Evolutionary conservation across 495 filamentous ascomycete genomes (phyloP).

Genomic region (Hypomontagnella monticulosa): DNA sequence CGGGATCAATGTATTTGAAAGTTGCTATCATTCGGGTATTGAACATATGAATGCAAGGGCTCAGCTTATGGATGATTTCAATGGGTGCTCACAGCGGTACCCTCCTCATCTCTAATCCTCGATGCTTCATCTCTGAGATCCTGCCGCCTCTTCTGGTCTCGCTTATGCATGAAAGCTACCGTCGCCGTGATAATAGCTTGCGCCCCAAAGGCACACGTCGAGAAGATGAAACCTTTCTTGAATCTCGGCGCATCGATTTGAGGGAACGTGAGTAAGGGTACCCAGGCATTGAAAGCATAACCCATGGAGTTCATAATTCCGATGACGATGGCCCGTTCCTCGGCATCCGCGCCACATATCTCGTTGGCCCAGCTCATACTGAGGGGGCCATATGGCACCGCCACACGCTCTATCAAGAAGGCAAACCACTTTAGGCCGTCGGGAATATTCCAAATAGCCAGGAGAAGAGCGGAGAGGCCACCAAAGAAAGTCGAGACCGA

Average conservation of each 20-base stretch:
- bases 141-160: slow-evolving; percentile 35
- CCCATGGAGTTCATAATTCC: slow-evolving; percentile 61
- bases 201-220: slow-evolving; percentile 36
- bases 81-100: slow-evolving; percentile 13
- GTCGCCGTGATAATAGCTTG: slow-evolving; percentile 43
- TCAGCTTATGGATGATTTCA: neutral
- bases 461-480: slow-evolving; percentile 52
- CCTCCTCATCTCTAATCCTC: slow-evolving; percentile 23
- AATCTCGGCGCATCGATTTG: slow-evolving; percentile 54
- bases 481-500: slow-evolving; percentile 56
- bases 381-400: slow-evolving; percentile 45
- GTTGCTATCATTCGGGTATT: neutral
- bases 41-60: neutral
- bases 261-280: slow-evolving; percentile 55
- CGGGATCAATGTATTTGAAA: no score
- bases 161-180: slow-evolving; percentile 42
- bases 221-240: slow-evolving; percentile 49
- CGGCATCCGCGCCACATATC: slow-evolving; percentile 56
- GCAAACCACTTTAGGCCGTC: slow-evolving; percentile 61
- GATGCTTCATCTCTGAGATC: neutral
- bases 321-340: slow-evolving; percentile 61
- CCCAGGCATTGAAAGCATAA: slow-evolving; percentile 60
- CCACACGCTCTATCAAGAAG: slow-evolving; percentile 47
- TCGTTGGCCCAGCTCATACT: slow-evolving; percentile 61
- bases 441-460: slow-evolving; percentile 63